Evolutionary conservation across 305 asterid genomes (phyloP).

Genomic region (Fraxinus sp.): DNA sequence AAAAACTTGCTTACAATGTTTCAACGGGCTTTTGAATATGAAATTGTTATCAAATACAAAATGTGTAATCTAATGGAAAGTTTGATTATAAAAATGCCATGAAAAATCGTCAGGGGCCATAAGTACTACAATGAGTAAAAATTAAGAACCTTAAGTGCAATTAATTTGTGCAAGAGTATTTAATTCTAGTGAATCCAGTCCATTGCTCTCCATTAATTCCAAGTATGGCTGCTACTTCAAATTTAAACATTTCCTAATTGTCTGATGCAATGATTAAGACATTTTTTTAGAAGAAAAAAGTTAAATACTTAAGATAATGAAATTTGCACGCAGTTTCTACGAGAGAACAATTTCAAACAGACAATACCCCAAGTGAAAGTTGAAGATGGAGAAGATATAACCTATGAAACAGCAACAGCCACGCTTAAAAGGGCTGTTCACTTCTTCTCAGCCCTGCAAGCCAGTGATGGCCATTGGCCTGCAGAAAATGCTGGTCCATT

Average conservation of each 20-base stretch:
- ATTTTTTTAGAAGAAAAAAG: background rate
- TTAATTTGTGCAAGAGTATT: too few species aligned
- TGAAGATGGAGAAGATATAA: conserved; percentile 65
- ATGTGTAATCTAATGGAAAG: too few species aligned
- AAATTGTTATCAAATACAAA: too few species aligned
- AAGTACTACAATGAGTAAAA: too few species aligned
- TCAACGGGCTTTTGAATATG: too few species aligned
- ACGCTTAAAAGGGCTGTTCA: conserved; percentile 63
- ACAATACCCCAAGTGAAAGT: conserved; percentile 64
- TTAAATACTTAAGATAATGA: conserved; percentile 16
- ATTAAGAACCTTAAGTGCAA: too few species aligned
- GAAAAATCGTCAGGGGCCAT: too few species aligned
- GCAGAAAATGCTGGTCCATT: conserved; percentile 94
- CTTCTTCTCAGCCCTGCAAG: conserved; percentile 85
- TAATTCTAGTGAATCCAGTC: background rate
- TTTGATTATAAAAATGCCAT: too few species aligned
- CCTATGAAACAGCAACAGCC: conserved; percentile 53
- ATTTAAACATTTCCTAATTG: background rate
- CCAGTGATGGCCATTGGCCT: conserved; percentile 92
- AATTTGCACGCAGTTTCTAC: conserved; percentile 48
- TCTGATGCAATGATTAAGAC: background rate
- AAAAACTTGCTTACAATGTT: too few species aligned
- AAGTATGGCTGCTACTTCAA: background rate
- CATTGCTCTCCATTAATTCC: background rate
- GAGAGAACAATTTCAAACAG: conserved; percentile 74